These are phyloP conservation scores for Neurospora sp. DNA, from an alignment of 495 filamentous ascomycete genomes.

Conservation along the genomic window DNA sequence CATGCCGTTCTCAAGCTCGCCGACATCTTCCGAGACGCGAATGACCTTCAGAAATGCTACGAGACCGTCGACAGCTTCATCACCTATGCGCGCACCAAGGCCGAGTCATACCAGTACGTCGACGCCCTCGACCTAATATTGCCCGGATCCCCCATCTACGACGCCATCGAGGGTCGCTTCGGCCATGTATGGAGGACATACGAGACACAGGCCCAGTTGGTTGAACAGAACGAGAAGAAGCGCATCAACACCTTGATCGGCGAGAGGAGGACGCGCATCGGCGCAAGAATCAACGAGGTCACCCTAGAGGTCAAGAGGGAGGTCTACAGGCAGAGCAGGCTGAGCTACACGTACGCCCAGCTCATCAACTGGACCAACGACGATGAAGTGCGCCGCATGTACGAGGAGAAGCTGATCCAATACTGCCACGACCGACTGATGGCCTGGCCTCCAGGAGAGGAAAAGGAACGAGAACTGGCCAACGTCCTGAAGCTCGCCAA, in stretches of 20 bases:
- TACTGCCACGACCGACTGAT: constrained; percentile 67
- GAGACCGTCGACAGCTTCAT: constrained; percentile 73
- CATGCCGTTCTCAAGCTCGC: constrained; percentile 60
- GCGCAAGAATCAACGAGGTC: constrained; percentile 72
- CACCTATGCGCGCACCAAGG: constrained; percentile 56
- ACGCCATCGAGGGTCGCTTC: constrained; percentile 74
- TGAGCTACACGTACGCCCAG: constrained; percentile 66
- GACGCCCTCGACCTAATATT: constrained; percentile 64
- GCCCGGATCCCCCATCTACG: constrained; percentile 67
- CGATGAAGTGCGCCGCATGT: constrained; percentile 70
- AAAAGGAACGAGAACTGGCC: constrained; percentile 58
- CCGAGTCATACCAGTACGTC: constrained; percentile 61
- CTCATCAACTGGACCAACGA: constrained; percentile 85
- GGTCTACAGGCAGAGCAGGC: constrained; percentile 55
- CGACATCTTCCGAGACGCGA: constrained; percentile 58
- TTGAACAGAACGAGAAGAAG: constrained; percentile 80
- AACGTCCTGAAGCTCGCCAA: constrained; percentile 64
- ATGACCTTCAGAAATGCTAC: constrained; percentile 61
- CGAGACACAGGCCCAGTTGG: constrained; percentile 70
- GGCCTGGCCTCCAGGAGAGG: constrained; percentile 45
- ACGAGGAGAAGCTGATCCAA: constrained; percentile 84
- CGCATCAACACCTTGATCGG: constrained; percentile 85
- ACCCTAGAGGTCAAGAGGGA: constrained; percentile 81
- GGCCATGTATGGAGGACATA: constrained; percentile 75
- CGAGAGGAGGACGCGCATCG: constrained; percentile 77